phyloP scores from a whole-genome alignment of 2,329 filamentous ascomycete genomes.

The Trichoderma sp. region DNA sequence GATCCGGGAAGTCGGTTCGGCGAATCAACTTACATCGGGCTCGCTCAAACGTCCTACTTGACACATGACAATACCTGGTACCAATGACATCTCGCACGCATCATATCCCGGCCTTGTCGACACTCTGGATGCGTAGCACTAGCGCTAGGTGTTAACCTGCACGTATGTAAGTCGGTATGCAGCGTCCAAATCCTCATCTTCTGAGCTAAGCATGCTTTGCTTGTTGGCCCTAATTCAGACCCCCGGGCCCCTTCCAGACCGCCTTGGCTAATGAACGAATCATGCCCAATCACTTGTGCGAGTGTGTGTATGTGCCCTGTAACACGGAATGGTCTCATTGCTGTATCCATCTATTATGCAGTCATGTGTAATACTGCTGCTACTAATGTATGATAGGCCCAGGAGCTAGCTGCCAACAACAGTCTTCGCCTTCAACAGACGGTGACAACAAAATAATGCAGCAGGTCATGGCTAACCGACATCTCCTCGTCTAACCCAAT shows the following conservation, averaged over 20 bases:
- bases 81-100: neutral
- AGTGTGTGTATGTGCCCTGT: neutral
- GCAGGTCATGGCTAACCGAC: neutral
- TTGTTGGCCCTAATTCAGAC: constrained; percentile 1
- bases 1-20: constrained; percentile 4
- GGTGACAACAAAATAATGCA: neutral
- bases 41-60: neutral
- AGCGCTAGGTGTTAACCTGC: neutral
- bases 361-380: neutral
- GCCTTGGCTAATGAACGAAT: constrained; percentile 6
- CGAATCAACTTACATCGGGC: neutral
- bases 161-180: constrained; percentile 2
- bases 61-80: neutral
- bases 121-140: neutral
- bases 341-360: constrained; percentile 12
- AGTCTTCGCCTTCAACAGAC: neutral
- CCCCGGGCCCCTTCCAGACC: neutral
- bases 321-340: neutral
- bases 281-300: neutral
- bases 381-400: constrained; percentile 7
- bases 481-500: neutral
- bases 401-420: neutral
- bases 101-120: neutral
- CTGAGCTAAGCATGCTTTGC: neutral
- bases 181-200: neutral